Percentiles rank a stretch among this genome's conserved stretches.
Conservation (phyloP, 768 basidiomycete species). For the Collybia sordida region DNA sequence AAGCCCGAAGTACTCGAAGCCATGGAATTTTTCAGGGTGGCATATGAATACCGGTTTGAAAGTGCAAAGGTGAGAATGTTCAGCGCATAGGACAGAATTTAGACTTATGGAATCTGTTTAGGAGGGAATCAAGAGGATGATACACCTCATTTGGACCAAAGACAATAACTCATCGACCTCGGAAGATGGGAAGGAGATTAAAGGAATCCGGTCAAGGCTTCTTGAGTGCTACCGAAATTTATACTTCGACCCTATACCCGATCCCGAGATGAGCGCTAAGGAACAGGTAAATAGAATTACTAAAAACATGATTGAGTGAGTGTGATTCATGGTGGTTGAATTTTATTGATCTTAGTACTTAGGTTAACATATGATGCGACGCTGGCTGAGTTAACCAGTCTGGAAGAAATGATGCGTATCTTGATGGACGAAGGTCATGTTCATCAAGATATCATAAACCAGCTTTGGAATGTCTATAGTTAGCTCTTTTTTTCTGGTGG, state of each 20-base stretch:
- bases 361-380: slow-evolving; percentile 92
- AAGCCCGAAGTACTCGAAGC: slow-evolving; percentile 82
- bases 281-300: slow-evolving; percentile 89
- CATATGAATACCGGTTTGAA: slow-evolving; percentile 78
- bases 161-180: slow-evolving; percentile 80
- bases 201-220: slow-evolving; percentile 83
- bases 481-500: slow-evolving; percentile 24
- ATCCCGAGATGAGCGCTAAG: slow-evolving; percentile 61
- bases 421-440: slow-evolving; percentile 92
- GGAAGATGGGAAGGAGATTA: slow-evolving; percentile 67
- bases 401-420: slow-evolving; percentile 95
- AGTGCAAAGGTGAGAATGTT: slow-evolving; percentile 60
- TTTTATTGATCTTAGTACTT: background rate
- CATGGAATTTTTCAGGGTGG: slow-evolving; percentile 87
- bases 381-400: slow-evolving; percentile 89
- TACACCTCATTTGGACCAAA: slow-evolving; percentile 96
- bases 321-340: background rate
- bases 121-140: slow-evolving; percentile 92
- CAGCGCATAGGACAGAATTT: background rate
- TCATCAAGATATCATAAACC: slow-evolving; percentile 80
- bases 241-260: slow-evolving; percentile 84
- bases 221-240: slow-evolving; percentile 86
- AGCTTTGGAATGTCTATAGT: slow-evolving; percentile 98
- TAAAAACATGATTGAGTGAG: slow-evolving; percentile 96
- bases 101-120: slow-evolving; percentile 27